Conservation (phyloP, 2,329 filamentous ascomycete species). For the Hypoxylon rubiginosum region DNA sequence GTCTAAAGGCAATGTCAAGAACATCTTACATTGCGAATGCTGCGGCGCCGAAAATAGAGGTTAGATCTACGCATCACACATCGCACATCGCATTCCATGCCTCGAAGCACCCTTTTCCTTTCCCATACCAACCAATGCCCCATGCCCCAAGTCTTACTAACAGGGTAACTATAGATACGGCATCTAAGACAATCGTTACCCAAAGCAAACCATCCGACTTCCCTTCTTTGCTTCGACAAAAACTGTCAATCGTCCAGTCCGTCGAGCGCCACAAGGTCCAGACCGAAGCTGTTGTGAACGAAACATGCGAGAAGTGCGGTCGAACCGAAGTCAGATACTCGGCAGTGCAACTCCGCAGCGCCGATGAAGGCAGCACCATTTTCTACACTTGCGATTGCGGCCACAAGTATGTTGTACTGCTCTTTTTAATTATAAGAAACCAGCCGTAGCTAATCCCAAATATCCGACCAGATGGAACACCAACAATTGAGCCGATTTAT, state of each 20-base stretch:
- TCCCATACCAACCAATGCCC: neutral
- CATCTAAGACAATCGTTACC: slow-evolving; percentile 82
- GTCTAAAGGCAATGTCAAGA: slow-evolving; percentile 81
- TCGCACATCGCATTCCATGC: slow-evolving; percentile 25
- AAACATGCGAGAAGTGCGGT: slow-evolving; percentile 85
- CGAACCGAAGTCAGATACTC: slow-evolving; percentile 86
- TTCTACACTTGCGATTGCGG: slow-evolving; percentile 93
- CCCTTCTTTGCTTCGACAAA: slow-evolving; percentile 88
- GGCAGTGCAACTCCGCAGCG: slow-evolving; percentile 87
- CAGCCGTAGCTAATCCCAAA: slow-evolving; percentile 22
- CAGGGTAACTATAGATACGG: slow-evolving; percentile 68
- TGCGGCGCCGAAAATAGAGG: slow-evolving; percentile 89
- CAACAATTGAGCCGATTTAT: slow-evolving; percentile 61
- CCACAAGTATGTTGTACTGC: slow-evolving; percentile 72
- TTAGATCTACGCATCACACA: slow-evolving; percentile 53
- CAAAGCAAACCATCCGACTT: slow-evolving; percentile 91
- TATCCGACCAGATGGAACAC: slow-evolving; percentile 56
- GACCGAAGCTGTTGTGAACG: slow-evolving; percentile 75
- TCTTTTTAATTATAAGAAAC: neutral
- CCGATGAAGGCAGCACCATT: slow-evolving; percentile 94
- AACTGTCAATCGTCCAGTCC: slow-evolving; percentile 87
- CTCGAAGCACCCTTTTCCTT: neutral
- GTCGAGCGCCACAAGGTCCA: slow-evolving; percentile 82
- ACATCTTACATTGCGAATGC: slow-evolving; percentile 83
- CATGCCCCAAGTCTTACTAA: slow-evolving; percentile 19